Conservation (phyloP, 2,329 filamentous ascomycete species). For the Trichophyton schoenleinii region DNA sequence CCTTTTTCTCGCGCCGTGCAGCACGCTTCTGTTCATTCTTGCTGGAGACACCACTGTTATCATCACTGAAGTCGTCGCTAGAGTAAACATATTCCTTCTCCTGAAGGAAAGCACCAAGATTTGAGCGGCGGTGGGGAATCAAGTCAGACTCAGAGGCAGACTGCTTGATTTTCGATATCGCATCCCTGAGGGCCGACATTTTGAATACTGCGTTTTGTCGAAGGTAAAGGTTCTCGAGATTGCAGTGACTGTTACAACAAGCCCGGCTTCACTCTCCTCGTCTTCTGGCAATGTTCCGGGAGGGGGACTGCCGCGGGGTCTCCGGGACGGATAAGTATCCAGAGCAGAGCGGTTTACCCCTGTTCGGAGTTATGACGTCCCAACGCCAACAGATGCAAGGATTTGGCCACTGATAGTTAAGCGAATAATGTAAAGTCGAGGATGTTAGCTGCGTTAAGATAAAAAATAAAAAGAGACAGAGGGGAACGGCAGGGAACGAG, state of each 20-base stretch:
- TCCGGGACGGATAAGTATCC: background rate
- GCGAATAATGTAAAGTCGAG: background rate
- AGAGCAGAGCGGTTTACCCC: background rate
- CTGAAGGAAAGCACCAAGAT: conserved; percentile 30
- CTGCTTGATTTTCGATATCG: conserved; percentile 31
- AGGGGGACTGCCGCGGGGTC: background rate
- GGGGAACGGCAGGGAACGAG: background rate
- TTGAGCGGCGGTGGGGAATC: conserved; percentile 28
- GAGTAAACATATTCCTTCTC: conserved; percentile 31
- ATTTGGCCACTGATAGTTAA: background rate
- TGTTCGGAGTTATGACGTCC: background rate
- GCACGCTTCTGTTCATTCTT: conserved; percentile 36
- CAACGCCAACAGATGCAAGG: background rate
- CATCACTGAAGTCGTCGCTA: conserved; percentile 32
- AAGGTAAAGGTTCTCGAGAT: background rate
- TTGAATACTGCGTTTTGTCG: background rate
- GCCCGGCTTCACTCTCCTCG: background rate
- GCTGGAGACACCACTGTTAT: conserved; percentile 24
- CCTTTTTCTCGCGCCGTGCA: conserved; percentile 25
- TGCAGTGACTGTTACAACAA: background rate
- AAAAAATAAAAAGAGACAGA: background rate
- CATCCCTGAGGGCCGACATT: conserved; percentile 37
- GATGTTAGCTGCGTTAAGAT: background rate
- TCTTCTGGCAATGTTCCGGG: background rate
- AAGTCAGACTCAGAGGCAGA: conserved; percentile 17